These are phyloP conservation scores for Metarhizium anisopliae DNA, from an alignment of 2,329 filamentous ascomycete genomes.

Conservation along the genomic window DNA sequence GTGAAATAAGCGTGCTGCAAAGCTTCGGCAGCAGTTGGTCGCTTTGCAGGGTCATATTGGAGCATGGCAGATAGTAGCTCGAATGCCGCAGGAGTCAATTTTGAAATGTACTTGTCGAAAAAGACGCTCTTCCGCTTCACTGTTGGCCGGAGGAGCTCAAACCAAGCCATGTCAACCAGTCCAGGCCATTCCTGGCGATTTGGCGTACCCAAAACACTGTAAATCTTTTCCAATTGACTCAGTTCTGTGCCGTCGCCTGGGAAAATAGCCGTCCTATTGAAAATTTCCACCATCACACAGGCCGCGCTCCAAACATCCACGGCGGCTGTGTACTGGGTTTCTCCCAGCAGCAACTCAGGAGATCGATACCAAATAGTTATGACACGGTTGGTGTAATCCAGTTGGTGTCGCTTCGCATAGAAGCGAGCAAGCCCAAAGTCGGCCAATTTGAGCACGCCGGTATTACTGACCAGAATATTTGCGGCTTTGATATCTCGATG, in stretches of 20 bases:
- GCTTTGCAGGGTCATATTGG: slow-evolving; percentile 73
- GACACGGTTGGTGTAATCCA: slow-evolving; percentile 96
- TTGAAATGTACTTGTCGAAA: slow-evolving; percentile 70
- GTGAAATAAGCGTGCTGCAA: slow-evolving; percentile 84
- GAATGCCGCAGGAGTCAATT: slow-evolving; percentile 70
- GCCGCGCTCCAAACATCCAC: slow-evolving; percentile 97
- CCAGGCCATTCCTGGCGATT: slow-evolving; percentile 79
- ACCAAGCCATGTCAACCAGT: slow-evolving; percentile 93
- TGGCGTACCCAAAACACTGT: slow-evolving; percentile 82
- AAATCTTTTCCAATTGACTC: slow-evolving; percentile 94
- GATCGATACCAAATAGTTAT: slow-evolving; percentile 98
- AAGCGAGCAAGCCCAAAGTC: slow-evolving; percentile 96
- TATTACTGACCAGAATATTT: slow-evolving; percentile 89
- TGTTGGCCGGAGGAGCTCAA: slow-evolving; percentile 76
- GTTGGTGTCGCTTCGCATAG: slow-evolving; percentile 82
- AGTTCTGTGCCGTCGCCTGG: slow-evolving; percentile 94
- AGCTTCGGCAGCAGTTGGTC: slow-evolving; percentile 76
- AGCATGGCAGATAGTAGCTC: slow-evolving; percentile 81
- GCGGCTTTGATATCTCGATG: slow-evolving; percentile 98
- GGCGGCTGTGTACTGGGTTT: slow-evolving; percentile 81
- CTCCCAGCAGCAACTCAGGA: slow-evolving; percentile 80
- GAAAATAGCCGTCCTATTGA: slow-evolving; percentile 87
- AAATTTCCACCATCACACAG: slow-evolving; percentile 94
- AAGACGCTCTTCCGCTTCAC: slow-evolving; percentile 68
- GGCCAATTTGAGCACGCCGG: slow-evolving; percentile 81